These are phyloP conservation scores for Arthrobotrys pseudoclavata DNA, from an alignment of 2,329 filamentous ascomycete genomes.

Conservation along the genomic window DNA sequence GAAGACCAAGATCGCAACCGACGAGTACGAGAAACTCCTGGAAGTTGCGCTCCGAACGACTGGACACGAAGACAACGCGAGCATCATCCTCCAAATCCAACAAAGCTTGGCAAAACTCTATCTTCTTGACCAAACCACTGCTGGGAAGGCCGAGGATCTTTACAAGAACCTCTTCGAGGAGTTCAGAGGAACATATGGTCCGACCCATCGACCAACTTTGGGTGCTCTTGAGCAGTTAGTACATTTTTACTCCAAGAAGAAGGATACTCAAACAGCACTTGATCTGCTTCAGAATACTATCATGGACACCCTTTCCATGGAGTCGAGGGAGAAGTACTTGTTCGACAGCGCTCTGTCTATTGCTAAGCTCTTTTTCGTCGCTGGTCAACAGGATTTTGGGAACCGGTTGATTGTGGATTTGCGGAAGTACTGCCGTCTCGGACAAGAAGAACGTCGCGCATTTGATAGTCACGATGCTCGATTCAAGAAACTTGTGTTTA, in stretches of 20 bases:
- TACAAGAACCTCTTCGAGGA: constrained; percentile 46
- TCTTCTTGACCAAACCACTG: constrained; percentile 39
- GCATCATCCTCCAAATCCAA: constrained; percentile 40
- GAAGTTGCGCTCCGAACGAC: constrained; percentile 24
- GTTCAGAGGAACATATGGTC: constrained; percentile 39
- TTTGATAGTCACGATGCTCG: constrained; percentile 31
- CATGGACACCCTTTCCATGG: constrained; percentile 16
- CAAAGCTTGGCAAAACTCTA: constrained; percentile 49
- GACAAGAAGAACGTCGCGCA: constrained; percentile 20
- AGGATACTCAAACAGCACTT: background rate
- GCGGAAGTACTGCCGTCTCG: constrained; percentile 42
- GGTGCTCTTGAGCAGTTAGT: constrained; percentile 34
- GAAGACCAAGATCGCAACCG: constrained; percentile 26
- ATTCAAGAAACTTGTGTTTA: constrained; percentile 39
- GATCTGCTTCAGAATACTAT: constrained; percentile 33
- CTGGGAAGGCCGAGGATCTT: constrained; percentile 37
- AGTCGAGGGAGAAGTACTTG: constrained; percentile 27
- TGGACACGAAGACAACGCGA: constrained; percentile 28
- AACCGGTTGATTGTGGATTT: constrained; percentile 21
- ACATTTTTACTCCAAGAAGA: constrained; percentile 36
- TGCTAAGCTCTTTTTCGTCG: constrained; percentile 36
- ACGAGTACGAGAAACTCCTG: constrained; percentile 44
- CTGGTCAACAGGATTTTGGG: constrained; percentile 16
- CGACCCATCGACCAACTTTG: constrained; percentile 13
- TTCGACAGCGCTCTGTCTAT: constrained; percentile 34